Percentiles rank a stretch among this genome's conserved stretches.
Evolutionary conservation across 1,284 basidiomycete genomes (phyloP).

Genomic region (Ustilago cynodontis): DNA sequence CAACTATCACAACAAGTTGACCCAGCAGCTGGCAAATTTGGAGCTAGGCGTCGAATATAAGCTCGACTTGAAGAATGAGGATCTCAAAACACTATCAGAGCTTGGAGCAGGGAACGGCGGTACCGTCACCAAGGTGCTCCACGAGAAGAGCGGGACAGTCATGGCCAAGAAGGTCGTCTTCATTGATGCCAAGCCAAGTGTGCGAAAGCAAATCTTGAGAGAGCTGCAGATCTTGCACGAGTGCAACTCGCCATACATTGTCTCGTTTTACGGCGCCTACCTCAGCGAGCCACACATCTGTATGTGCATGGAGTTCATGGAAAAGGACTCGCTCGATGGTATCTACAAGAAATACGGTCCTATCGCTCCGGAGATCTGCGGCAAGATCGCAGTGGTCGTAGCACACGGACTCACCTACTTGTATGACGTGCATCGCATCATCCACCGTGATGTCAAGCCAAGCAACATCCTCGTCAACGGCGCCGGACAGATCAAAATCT

Average conservation of each 20-base stretch:
- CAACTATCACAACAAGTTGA: conserved; percentile 61
- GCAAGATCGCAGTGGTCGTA: conserved; percentile 90
- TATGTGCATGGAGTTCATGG: conserved; percentile 99
- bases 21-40: conserved; percentile 69
- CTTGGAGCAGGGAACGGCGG: conserved; percentile 97
- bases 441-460: conserved; percentile 99
- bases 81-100: conserved; percentile 80
- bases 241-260: conserved; percentile 91
- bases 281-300: conserved; percentile 96
- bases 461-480: conserved; percentile 97
- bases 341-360: conserved; percentile 94
- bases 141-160: conserved; percentile 62
- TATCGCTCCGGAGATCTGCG: conserved; percentile 88
- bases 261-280: conserved; percentile 96
- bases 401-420: conserved; percentile 93
- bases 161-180: conserved; percentile 76
- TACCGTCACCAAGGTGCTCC: conserved; percentile 84
- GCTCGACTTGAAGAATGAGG: conserved; percentile 71
- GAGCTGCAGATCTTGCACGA: conserved; percentile 99
- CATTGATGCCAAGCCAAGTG: conserved; percentile 95
- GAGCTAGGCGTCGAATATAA: conserved; percentile 71
- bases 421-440: conserved; percentile 99
- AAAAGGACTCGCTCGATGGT: conserved; percentile 80
- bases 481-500: conserved; percentile 94
- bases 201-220: conserved; percentile 97